Conservation (phyloP, 2,329 filamentous ascomycete species). For the Fusarium irregulare region DNA sequence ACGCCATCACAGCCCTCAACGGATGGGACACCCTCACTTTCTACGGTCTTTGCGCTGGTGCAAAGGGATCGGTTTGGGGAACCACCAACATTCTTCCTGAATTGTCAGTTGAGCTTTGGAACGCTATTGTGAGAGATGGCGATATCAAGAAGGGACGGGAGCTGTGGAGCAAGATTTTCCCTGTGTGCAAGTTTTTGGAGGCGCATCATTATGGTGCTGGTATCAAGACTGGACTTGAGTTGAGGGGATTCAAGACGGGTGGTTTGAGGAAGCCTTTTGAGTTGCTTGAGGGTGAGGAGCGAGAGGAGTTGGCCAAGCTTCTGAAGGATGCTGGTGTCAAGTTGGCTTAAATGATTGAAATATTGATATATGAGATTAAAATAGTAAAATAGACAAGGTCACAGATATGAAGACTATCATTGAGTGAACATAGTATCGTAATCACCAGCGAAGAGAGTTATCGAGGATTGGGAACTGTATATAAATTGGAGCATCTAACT, state of each 20-base stretch:
- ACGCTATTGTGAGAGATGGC: conserved; percentile 53
- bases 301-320: conserved; percentile 51
- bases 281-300: conserved; percentile 47
- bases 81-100: conserved; percentile 63
- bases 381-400: conserved; percentile 11
- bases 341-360: background rate
- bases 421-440: too few species aligned
- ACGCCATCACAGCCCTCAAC: conserved; percentile 60
- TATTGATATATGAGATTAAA: background rate
- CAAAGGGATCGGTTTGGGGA: conserved; percentile 63
- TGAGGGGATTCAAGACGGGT: conserved; percentile 58
- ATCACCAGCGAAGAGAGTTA: background rate
- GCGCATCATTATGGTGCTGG: conserved; percentile 59
- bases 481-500: background rate
- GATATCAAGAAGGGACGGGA: conserved; percentile 58
- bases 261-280: conserved; percentile 62
- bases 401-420: accelerated
- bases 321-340: conserved; percentile 55
- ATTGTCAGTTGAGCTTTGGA: conserved; percentile 59
- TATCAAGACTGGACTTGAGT: conserved; percentile 62
- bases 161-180: conserved; percentile 61
- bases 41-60: conserved; percentile 62
- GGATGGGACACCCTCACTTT: conserved; percentile 66
- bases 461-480: too few species aligned
- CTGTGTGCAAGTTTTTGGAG: conserved; percentile 63